Evolutionary conservation across 1,284 basidiomycete species (phyloP), one percentile per base, ranked within the genome.

Genomic region (Malassezia psittaci): DNA sequence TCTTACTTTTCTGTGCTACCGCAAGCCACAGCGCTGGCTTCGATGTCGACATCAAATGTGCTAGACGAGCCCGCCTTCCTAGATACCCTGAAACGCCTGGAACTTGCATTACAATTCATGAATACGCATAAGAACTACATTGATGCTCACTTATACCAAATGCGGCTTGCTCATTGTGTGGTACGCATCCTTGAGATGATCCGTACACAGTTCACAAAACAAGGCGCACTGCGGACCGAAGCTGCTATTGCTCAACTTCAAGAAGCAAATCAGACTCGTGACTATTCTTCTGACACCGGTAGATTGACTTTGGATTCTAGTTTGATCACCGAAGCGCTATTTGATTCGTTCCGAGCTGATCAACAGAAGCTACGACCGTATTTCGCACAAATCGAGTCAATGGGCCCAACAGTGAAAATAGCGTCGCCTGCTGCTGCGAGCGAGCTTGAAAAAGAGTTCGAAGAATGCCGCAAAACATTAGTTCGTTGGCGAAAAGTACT

Each of bases 1-100:
- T 60, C 61, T 13, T 72, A 69, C 62, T 73, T 72, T 51, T 62
- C 65, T 13, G 43, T 73, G 36, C 61, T 72, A 0, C 66, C 66
- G 0, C 61, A 63, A 18, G 62, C 63, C 5, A 69, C 69, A 10
- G 54, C 54, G 24, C 59, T 73, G 51, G 61, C 71, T 44, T 63
- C 62, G 52, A 61, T 63, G 16, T 66, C 64, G 15, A 59, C 63
- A 42, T 50, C 53, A 5, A 36, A 41, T n/a, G 59, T 68, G 24
- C 62, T 70, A 37, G 58, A 65, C 32, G 53, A 64, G 12, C 54
- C 59, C 2, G 61, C 60, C 11, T 70, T 73, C 39, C 57, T 65
- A 16, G 59, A 62, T 37, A 65, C 61, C 32, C 61, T 70, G 43
- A 64, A 70, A 19, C 67, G 66, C 48, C 61, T 72, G 21, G 67